phyloP scores from a whole-genome alignment of 129 eudicot species.

The Chrysanthemum lavandulifolium region DNA sequence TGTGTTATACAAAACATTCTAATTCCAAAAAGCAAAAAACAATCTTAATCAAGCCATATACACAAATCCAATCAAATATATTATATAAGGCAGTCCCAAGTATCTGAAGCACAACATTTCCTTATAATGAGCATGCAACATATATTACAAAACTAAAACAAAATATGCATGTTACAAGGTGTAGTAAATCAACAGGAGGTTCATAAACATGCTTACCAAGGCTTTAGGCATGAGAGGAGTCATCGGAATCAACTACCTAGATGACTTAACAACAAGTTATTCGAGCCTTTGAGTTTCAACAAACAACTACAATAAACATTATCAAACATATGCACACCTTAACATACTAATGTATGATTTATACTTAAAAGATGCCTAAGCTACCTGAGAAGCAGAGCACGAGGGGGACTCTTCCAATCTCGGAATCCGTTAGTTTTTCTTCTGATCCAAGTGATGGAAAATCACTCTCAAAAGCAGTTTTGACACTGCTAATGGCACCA shows the following conservation, averaged over 20 bases:
- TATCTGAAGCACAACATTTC: neutral
- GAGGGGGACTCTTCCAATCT: too few species aligned
- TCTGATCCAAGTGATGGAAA: too few species aligned
- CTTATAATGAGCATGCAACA: neutral
- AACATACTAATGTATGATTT: neutral
- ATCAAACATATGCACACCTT: constrained; percentile 24
- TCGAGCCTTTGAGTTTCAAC: constrained; percentile 75
- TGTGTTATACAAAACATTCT: too few species aligned
- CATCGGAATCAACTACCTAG: constrained; percentile 80
- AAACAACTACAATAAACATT: constrained; percentile 44
- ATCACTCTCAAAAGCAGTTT: too few species aligned
- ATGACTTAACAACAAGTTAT: constrained; percentile 79
- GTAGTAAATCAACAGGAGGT: neutral
- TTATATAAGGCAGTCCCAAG: neutral
- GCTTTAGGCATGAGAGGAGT: constrained; percentile 76
- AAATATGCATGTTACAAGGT: neutral
- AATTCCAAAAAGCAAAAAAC: too few species aligned
- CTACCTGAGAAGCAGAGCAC: constrained; percentile 72
- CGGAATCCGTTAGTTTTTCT: too few species aligned
- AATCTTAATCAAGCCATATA: too few species aligned
- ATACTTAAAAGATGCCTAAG: neutral
- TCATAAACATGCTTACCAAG: constrained; percentile 46
- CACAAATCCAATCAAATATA: too few species aligned
- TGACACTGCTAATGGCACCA: too few species aligned
- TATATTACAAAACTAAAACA: neutral